These are phyloP conservation scores for Acrocalymma vagum DNA, from an alignment of 2,329 filamentous ascomycete species.

Conservation along the genomic window DNA sequence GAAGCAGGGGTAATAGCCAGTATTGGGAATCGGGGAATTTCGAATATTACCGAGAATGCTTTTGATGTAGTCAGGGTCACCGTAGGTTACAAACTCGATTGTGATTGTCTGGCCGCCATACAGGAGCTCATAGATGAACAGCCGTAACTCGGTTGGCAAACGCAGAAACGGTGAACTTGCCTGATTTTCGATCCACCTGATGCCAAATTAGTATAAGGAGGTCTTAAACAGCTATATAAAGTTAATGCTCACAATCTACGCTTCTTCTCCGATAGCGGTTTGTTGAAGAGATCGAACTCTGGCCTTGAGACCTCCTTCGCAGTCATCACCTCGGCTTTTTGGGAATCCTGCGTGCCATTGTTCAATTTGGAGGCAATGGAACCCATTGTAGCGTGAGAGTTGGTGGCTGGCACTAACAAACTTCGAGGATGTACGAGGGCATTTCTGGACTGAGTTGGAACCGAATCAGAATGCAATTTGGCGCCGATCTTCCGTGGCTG, in stretches of 20 bases:
- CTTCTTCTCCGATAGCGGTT: constrained; percentile 14
- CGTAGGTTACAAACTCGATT: constrained; percentile 33
- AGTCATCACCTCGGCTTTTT: not conserved
- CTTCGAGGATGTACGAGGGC: not conserved
- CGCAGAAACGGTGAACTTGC: constrained; percentile 29
- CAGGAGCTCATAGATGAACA: constrained; percentile 26
- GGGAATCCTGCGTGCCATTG: not conserved
- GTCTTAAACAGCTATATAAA: not conserved
- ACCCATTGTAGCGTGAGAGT: too few relatives aligned
- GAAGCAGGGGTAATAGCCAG: constrained; percentile 32
- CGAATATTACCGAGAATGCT: constrained; percentile 1
- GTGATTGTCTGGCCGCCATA: constrained; percentile 35
- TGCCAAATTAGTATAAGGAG: not conserved
- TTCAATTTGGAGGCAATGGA: not conserved
- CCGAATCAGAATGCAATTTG: constrained; percentile 16
- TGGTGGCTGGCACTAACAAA: not conserved
- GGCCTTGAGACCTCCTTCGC: constrained; percentile 15
- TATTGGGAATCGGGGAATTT: too few relatives aligned
- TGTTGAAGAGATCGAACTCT: constrained; percentile 15
- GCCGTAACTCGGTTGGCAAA: constrained; percentile 31
- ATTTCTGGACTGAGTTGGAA: constrained; percentile 4
- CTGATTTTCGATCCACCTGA: constrained; percentile 35
- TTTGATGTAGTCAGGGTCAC: constrained; percentile 1
- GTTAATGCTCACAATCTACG: constrained; percentile 21
- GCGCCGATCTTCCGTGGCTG: constrained; percentile 25